Evolutionary conservation across 768 basidiomycete species (phyloP), one percentile per base, ranked within the genome.

Genomic region (Lactifluus pinguis): DNA sequence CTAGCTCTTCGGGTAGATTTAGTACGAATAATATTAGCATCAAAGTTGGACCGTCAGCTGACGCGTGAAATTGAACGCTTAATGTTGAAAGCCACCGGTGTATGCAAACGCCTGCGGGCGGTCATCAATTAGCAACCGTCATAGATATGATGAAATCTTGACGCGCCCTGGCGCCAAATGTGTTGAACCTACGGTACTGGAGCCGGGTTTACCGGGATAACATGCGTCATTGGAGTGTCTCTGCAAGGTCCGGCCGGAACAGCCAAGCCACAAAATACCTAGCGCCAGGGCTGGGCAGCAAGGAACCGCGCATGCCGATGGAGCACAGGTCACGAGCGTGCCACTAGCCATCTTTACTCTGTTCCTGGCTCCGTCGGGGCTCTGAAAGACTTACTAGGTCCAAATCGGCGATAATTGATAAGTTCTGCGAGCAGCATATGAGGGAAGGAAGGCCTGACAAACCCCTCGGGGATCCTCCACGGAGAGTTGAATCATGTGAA

Each of bases 221-320:
- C 7, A 8, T 4, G 52, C 39, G 48, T 44, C 53, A 53, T 41
- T 36, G 60, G 21, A 50, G 17, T 30, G 36, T 42, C 30, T 38
- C n/a, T 29, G 36, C 60, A 57, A 61, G 60, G 11, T 61, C 55
- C 60, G 60, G 47, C 60, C 42, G 54, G 47, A 47, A 21, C 25
- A 19, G 14, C 42, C 42, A 47, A 36, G 39, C 10, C 7, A 45
- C 9, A 47, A 11, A n/a, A n/a, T 6, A 38, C 13, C 32, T 50
- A 34, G 49, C 49, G 49, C 49, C 49, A 34, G 15, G 30, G 11
- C 32, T 34, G 17, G 17, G 30, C 6, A 7, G 45, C 45, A 47
- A 45, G 21, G 45, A 19, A 25, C 45, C 11, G 8, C 11, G 38
- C 8, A 47, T 13, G 21, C 5, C 21, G 2, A 11, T 25, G 21